Conservation (phyloP, 352 stramenopile species). For the Lagenidium sp. region DNA sequence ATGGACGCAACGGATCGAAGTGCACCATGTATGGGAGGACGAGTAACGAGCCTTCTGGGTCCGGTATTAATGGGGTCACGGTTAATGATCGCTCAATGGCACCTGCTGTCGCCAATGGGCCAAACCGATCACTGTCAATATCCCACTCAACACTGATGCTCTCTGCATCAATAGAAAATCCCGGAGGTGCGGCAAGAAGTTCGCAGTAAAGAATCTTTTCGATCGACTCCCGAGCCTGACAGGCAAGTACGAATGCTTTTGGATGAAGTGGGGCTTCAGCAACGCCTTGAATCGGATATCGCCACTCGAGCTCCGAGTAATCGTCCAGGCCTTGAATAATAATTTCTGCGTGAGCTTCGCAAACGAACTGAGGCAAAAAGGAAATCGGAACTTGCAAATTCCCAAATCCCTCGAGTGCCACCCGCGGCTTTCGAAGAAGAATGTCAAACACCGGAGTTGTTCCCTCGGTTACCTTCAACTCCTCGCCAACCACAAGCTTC, state of each 20-base stretch:
- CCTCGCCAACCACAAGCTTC: constrained; percentile 25
- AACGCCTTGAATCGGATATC: constrained; percentile 64
- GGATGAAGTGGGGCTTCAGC: constrained; percentile 61
- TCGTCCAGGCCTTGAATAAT: constrained; percentile 55
- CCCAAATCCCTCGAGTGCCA: constrained; percentile 79
- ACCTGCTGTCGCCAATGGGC: constrained; percentile 23
- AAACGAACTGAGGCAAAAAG: constrained; percentile 76
- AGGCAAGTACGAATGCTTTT: constrained; percentile 42
- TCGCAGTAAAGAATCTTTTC: constrained; percentile 60
- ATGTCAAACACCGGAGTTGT: constrained; percentile 49
- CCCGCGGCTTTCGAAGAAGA: constrained; percentile 53
- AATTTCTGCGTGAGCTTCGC: constrained; percentile 55
- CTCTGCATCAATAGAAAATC: constrained; percentile 32
- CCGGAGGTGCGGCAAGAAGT: constrained; percentile 36
- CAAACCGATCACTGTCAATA: constrained; percentile 45
- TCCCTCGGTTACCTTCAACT: not conserved
- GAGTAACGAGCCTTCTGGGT: not conserved
- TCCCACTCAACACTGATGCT: constrained; percentile 54
- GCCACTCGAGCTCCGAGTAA: constrained; percentile 65
- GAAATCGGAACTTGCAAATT: constrained; percentile 87
- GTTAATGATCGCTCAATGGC: constrained; percentile 50
- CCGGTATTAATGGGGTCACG: constrained; percentile 17
- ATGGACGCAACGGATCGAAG: constrained; percentile 85
- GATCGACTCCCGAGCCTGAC: constrained; percentile 51
- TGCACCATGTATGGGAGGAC: constrained; percentile 43